Conservation (phyloP, 129 eudicot species). For the Heracleum sosnowskyi region DNA sequence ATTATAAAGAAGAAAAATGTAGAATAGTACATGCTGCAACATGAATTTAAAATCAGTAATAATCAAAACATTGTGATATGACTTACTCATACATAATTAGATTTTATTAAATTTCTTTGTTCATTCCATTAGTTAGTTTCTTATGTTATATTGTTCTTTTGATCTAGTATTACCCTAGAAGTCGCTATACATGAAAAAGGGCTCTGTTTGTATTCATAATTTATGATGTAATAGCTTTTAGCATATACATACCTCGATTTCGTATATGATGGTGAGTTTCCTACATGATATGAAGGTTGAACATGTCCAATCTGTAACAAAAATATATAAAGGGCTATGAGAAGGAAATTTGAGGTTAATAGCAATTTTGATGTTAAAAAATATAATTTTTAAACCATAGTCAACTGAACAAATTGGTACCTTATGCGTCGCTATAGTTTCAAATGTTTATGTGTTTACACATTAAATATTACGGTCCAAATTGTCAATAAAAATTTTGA, state of each 20-base stretch:
- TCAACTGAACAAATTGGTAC: neutral
- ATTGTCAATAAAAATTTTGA: neutral
- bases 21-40: neutral
- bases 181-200: neutral
- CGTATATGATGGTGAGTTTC: conserved; percentile 26
- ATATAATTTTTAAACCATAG: neutral
- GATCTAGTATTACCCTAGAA: neutral
- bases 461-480: neutral
- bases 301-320: conserved; percentile 27
- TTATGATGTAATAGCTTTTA: neutral
- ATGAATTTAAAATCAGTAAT: neutral
- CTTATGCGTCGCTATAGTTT: neutral
- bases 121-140: neutral
- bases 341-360: neutral
- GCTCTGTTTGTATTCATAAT: neutral
- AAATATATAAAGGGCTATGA: neutral
- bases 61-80: neutral
- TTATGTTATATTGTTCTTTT: neutral
- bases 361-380: neutral
- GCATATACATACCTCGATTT: conserved; percentile 31
- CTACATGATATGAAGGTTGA: conserved; percentile 20
- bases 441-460: neutral
- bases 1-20: neutral
- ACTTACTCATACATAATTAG: neutral
- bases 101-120: no score